These are phyloP conservation scores for Aureobasidium leucospermi DNA, from an alignment of 2,329 filamentous ascomycete species.

Conservation along the genomic window DNA sequence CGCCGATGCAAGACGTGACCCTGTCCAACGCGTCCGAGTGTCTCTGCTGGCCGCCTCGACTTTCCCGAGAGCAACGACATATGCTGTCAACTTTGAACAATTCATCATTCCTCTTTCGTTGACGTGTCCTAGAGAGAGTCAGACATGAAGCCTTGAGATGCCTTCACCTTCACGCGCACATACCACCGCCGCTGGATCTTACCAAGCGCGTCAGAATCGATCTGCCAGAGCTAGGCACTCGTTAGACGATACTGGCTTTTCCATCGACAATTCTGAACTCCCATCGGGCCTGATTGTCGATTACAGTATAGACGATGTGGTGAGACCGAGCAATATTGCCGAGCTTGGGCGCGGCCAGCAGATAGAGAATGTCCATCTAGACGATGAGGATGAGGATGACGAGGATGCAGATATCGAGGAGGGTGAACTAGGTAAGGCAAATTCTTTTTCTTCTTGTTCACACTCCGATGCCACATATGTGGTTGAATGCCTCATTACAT, in stretches of 20 bases:
- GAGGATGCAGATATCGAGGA: constrained; percentile 4
- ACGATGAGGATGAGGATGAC: background rate
- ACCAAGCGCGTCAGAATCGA: background rate
- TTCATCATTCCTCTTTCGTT: background rate
- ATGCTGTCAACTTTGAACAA: background rate
- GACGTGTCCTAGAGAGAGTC: background rate
- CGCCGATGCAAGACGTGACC: background rate
- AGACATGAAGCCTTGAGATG: background rate
- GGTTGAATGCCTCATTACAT: no score
- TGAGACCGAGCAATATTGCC: background rate
- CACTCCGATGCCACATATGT: background rate
- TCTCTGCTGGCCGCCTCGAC: background rate
- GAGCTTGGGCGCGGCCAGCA: background rate
- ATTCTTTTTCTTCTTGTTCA: background rate
- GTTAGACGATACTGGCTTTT: constrained; percentile 6
- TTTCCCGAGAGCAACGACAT: background rate
- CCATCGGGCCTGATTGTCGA: constrained; percentile 2
- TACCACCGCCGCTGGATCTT: background rate
- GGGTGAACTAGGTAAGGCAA: constrained; percentile 1
- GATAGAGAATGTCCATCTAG: background rate
- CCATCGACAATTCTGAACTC: constrained; percentile 7
- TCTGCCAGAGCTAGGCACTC: constrained; percentile 5
- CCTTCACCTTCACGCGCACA: background rate
- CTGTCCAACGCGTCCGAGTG: background rate
- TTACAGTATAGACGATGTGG: constrained; percentile 7